Percentiles rank a stretch among this genome's conserved stretches.
phyloP scores from a whole-genome alignment of 306 rosid species.

The Inga leiocalycina region DNA sequence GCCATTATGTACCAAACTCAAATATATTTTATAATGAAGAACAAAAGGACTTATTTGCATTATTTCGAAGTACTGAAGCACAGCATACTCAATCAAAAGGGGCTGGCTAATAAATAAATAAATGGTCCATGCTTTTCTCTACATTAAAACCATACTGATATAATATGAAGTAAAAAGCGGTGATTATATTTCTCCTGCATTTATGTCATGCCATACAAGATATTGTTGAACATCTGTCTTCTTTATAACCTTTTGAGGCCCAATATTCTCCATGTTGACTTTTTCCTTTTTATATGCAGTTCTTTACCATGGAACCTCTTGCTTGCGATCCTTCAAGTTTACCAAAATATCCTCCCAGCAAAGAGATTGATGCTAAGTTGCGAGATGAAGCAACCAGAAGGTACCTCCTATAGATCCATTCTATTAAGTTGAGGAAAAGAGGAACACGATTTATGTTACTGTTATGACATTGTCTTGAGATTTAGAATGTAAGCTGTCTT shows the following conservation, averaged over 20 bases:
- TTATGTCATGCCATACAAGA: constrained; percentile 11
- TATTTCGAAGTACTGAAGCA: background rate
- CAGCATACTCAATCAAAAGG: background rate
- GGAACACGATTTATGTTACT: background rate
- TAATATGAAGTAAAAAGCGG: constrained; percentile 14
- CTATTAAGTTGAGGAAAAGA: constrained; percentile 17
- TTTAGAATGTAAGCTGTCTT: constrained; percentile 8
- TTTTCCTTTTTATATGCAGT: constrained; percentile 51
- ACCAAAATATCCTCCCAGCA: constrained; percentile 91
- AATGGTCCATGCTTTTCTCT: background rate
- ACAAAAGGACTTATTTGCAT: background rate
- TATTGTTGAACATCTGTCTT: constrained; percentile 23
- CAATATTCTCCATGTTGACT: constrained; percentile 27
- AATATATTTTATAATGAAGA: background rate
- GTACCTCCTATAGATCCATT: constrained; percentile 45
- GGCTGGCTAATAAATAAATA: background rate
- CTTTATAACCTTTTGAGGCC: constrained; percentile 21
- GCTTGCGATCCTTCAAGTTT: constrained; percentile 88
- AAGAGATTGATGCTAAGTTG: constrained; percentile 87
- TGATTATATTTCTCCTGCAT: constrained; percentile 25
- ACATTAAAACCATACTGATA: background rate
- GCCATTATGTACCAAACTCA: background rate
- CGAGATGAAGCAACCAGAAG: constrained; percentile 69
- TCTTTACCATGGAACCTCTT: constrained; percentile 71
- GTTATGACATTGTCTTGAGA: constrained; percentile 14